phyloP scores from a whole-genome alignment of 192 early-diverging fungal species.

The Coemansia sp. region DNA sequence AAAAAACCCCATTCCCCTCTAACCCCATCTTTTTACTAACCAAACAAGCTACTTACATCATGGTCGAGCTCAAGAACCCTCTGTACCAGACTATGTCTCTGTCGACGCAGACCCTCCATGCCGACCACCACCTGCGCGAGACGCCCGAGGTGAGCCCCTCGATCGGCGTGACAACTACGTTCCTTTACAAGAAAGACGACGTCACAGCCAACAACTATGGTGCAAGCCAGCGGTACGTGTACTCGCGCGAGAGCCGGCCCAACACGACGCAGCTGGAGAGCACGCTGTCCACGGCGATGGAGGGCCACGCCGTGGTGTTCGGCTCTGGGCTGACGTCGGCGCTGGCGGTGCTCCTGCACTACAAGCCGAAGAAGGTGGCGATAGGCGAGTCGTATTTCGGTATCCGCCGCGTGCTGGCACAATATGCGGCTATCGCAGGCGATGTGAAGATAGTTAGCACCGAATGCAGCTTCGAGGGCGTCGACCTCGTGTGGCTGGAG shows the following conservation, averaged over 20 bases:
- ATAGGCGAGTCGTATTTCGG: conserved; percentile 39
- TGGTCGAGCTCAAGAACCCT: conserved; percentile 41
- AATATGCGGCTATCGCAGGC: conserved; percentile 24
- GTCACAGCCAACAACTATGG: conserved; percentile 38
- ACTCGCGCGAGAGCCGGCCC: conserved; percentile 53
- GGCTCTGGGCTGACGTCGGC: conserved; percentile 61
- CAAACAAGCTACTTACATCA: conserved; percentile 3
- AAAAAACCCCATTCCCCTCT: background rate
- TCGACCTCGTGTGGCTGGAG: conserved; percentile 64
- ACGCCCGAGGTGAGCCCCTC: conserved; percentile 57
- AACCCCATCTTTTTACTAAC: background rate
- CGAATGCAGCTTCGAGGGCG: conserved; percentile 36
- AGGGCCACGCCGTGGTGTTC: conserved; percentile 63
- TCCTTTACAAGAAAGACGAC: conserved; percentile 23
- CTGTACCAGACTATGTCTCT: conserved; percentile 15
- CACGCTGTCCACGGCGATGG: conserved; percentile 57
- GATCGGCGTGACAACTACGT: conserved; percentile 61
- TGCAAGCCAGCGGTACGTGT: conserved; percentile 45
- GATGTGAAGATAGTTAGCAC: conserved; percentile 30
- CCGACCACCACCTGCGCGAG: conserved; percentile 42
- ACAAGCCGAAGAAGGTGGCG: conserved; percentile 50
- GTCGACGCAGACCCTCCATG: conserved; percentile 57
- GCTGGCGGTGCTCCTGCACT: conserved; percentile 56
- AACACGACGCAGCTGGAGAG: conserved; percentile 55
- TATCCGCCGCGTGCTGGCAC: conserved; percentile 26